Evolutionary conservation across 2,329 filamentous ascomycete species (phyloP), one percentile per base, ranked within the genome.

Genomic region (Fusarium torreyae): DNA sequence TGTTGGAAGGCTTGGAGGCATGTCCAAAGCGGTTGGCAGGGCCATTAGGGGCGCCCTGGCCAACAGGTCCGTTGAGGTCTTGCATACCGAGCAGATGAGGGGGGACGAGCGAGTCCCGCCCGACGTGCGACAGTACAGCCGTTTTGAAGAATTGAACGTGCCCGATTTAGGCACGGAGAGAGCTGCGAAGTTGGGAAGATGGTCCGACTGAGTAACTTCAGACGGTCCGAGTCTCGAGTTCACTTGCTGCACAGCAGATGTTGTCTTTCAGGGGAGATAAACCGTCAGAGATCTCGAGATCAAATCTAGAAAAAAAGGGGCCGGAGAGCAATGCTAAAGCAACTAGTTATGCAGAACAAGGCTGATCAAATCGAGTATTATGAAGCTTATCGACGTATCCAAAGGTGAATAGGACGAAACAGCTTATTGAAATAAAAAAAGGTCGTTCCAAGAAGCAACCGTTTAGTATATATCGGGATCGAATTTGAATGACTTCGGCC

Each of bases 81-180:
- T 97, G 94, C 94, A 98, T 98, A 83, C 89, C 90, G 85, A 95
- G 89, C 79, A 94, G 87, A 86, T 94, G 92, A 87, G 91, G 91
- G 84, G 91, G 93, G 91, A 93, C 90, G 85, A 93, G 88, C 81
- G 86, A 91, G 92, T 95, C 93, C 92, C 91, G 89, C 84, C 89
- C 84, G 81, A 86, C 85, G 82, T 91, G 89, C 81, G 91, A 92
- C 85, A 94, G 84, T 80, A 93, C 89, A 86, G 92, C 92, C 92
- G 92, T 94, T 88, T 88, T 94, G 91, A 86, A 82, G 78, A 88
- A 86, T 70, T 84, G 83, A 81, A 85, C 86, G 88, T 86, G 87
- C 86, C 79, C 70, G 51, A 61, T 48, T 40, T 45, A 75, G 73
- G 70, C 73, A 76, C 72, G 69, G 55, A 64, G 56, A 54, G 64